Base-by-base conservation (phyloP, 805 yeast genomes). In the Priceomyces fermenticarens region DNA sequence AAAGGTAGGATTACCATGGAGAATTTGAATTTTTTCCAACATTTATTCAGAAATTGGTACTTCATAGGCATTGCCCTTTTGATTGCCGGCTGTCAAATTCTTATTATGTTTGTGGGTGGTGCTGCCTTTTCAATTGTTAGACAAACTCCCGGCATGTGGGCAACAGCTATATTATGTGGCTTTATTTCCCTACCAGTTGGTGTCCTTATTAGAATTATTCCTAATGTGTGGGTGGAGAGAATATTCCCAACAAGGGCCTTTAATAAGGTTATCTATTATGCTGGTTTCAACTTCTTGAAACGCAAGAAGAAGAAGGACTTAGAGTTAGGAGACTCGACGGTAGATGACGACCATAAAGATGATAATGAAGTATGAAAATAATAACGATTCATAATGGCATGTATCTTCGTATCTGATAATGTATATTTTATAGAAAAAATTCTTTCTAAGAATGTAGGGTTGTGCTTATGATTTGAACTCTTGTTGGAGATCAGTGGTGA, bases 61-160 rank as follows among this genome's bases (percentile, higher is more conserved):
- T 93, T 93, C 64, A 64, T 89, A 35, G 69, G 61, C 4, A 90
- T 93, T 52, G 80, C 85, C 15, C 53, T 62, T 2, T 70, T 93
- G 36, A 89, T 93, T 62, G 93, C 83, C 25, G 90, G 85, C 4
- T 78, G 81, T 64, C 99, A 93, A 67, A 70, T 89, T 3, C 62
- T 91, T 40, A 91, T 93, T 53, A 93, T 93, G 98, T 86, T 82
- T 64, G 91, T 88, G 47, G 99, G 99, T 40, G 99, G 99, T 41
- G 86, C 91, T 32, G 97, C 99, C 0, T 93, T 93, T 65, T 80
- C 90, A 6, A 75, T 90, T 48, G 79, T 78, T 2, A 75, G 83
- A 46, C 95, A 86, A 63, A 84, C 95, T 0, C 85, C 85, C 6
- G 80, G 80, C 1, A 81, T 83, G 85, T 95, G 99, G 99, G 93